phyloP scores from a whole-genome alignment of 768 basidiomycete genomes.

The Termitomyces sp. region DNA sequence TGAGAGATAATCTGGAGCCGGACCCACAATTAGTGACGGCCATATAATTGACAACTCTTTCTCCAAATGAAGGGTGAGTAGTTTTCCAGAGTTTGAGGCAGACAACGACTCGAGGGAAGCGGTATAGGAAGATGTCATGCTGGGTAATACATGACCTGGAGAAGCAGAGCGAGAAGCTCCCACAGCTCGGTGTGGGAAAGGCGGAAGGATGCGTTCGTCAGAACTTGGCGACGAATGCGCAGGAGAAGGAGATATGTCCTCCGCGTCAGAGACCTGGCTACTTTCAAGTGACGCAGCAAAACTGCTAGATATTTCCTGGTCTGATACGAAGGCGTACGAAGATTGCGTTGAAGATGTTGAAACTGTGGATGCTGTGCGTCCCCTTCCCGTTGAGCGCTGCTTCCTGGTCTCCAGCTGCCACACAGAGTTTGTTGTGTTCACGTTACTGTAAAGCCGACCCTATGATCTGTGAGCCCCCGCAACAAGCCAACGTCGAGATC shows the following conservation, averaged over 20 bases:
- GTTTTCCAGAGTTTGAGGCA: conserved; percentile 50
- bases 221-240: conserved; percentile 59
- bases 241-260: conserved; percentile 56
- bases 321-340: conserved; percentile 79
- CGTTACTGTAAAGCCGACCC: conserved; percentile 70
- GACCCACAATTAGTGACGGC: conserved; percentile 77
- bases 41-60: conserved; percentile 77
- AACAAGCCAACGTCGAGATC: not conserved
- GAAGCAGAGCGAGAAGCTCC: conserved; percentile 49
- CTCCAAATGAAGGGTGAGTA: conserved; percentile 76
- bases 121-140: conserved; percentile 68
- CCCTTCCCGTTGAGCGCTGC: conserved; percentile 49
- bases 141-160: conserved; percentile 48
- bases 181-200: conserved; percentile 23
- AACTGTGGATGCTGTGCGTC: conserved; percentile 69
- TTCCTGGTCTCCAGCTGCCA: conserved; percentile 79
- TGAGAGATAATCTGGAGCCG: conserved; percentile 59
- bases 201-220: conserved; percentile 38
- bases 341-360: conserved; percentile 77
- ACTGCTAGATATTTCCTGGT: conserved; percentile 79
- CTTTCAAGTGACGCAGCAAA: conserved; percentile 81
- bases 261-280: conserved; percentile 64
- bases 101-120: conserved; percentile 68
- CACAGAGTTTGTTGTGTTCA: conserved; percentile 60
- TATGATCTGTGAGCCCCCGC: conserved; percentile 20